Base-by-base conservation (phyloP, 1,284 basidiomycete genomes). In the Meripilus lineatus region DNA sequence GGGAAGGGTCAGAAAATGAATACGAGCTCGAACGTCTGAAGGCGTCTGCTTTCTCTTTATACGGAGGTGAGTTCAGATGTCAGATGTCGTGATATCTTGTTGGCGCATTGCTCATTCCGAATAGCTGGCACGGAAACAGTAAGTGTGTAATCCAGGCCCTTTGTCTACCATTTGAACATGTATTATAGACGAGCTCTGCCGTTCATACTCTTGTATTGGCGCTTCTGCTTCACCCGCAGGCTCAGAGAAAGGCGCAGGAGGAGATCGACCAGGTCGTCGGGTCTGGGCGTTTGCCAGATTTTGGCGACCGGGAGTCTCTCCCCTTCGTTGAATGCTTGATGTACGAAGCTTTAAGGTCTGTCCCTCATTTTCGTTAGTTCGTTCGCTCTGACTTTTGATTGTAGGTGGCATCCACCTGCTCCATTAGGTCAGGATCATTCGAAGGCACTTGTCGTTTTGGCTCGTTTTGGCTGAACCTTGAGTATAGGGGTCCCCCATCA, bases 401-500 rank as follows among this genome's bases (percentile, higher is more conserved):
- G 8, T n/a, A 30, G 28, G n/a, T 30, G 28, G 28, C 8, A 30
- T 10, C 28, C 28, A 10, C 10, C n/a, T n/a, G 28, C 28, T 30
- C 28, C 28, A 10, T 30, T 30, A 30, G 28, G 28, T 30, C 10
- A n/a, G 28, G 8, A 30, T 10, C 8, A 10, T 36, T 36, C 10
- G 8, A n/a, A 8, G n/a, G 28, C 28, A 30, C 10, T 30, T 30
- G 8, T 17, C 8, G 10, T 10, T 17, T 10, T 10, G 8, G 28
- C 28, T n/a, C n/a, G 8, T 30, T 8, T 10, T 10, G 8, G 28
- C 8, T n/a, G n/a, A 30, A 10, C 28, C 8, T 30, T n/a, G 28
- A 10, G n/a, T 30, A 30, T 26, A 59, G 15, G 77, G 74, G 52
- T 50, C 55, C 55, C 58, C 4, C 58, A 59, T 34, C 46, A 49